Conservation (phyloP, 2,329 filamentous ascomycete species). For the Verticillium isaacii region DNA sequence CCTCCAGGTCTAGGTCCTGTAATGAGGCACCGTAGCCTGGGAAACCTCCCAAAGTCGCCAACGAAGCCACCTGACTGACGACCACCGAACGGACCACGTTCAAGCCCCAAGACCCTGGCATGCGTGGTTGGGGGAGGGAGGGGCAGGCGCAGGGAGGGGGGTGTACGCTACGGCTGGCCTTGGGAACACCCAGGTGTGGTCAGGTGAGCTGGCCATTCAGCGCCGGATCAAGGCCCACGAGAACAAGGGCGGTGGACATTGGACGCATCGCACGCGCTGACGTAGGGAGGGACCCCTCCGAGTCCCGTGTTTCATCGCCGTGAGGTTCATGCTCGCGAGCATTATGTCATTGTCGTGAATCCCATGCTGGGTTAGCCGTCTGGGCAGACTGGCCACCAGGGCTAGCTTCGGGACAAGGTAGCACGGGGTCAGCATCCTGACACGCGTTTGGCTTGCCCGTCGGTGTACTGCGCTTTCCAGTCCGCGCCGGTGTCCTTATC, state of each 20-base stretch:
- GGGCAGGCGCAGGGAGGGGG: too few relatives aligned
- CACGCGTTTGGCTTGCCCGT: background rate
- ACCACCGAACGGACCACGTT: background rate
- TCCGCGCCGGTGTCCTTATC: background rate
- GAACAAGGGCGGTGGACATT: background rate
- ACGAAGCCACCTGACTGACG: background rate
- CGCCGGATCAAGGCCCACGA: slow-evolving; percentile 2
- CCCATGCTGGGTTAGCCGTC: background rate
- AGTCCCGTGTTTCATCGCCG: background rate
- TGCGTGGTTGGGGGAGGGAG: background rate
- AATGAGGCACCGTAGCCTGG: background rate
- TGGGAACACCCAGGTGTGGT: background rate
- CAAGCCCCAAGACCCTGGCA: background rate
- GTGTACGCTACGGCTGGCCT: background rate
- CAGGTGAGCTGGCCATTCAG: slow-evolving; percentile 2
- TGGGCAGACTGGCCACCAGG: background rate
- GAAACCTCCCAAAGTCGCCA: background rate
- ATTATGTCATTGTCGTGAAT: background rate
- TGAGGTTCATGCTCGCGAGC: background rate
- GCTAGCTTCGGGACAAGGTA: background rate
- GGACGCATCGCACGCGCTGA: background rate
- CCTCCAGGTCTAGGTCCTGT: background rate
- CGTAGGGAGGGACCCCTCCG: background rate
- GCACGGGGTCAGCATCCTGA: background rate
- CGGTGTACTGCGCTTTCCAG: background rate